A percentile compares a stretch with the other conserved stretches of the same genome.
These are phyloP conservation scores for Chloranthus sessilifolius DNA, from an alignment of 164 flowering plant genomes.

Conservation along the genomic window DNA sequence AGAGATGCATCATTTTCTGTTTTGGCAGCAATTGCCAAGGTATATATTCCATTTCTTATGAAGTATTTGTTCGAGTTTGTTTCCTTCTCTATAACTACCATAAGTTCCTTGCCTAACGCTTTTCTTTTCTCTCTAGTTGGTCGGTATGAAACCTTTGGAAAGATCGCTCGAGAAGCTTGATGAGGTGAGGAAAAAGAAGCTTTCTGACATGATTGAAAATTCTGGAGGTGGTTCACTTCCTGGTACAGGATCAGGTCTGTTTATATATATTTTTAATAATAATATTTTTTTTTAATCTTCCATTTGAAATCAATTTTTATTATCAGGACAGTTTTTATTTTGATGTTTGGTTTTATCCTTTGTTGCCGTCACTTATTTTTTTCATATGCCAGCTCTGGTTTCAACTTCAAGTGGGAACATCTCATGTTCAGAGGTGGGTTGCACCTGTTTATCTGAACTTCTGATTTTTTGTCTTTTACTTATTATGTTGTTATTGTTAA, in stretches of 20 bases:
- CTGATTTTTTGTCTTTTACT: not conserved
- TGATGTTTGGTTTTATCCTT: not conserved
- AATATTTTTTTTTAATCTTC: not conserved
- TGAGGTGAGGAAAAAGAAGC: conserved; percentile 89
- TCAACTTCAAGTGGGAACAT: conserved; percentile 37
- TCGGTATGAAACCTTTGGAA: conserved; percentile 97
- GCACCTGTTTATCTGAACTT: not conserved
- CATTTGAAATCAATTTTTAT: conserved; percentile 13
- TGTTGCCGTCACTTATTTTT: not conserved
- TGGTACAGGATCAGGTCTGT: conserved; percentile 50
- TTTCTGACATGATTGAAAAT: conserved; percentile 84
- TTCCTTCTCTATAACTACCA: not conserved
- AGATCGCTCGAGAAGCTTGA: conserved; percentile 95
- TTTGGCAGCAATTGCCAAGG: conserved; percentile 97
- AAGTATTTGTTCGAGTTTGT: not conserved
- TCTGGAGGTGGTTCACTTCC: conserved; percentile 48
- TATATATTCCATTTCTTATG: conserved; percentile 14
- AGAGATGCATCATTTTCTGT: conserved; percentile 96
- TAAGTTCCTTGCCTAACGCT: not conserved
- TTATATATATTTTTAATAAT: no score
- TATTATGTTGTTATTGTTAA: conserved; percentile 1
- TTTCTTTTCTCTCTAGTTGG: conserved; percentile 40
- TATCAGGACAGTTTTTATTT: not conserved
- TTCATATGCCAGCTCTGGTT: conserved; percentile 29
- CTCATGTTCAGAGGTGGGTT: conserved; percentile 39